phyloP scores from a whole-genome alignment of 2,329 filamentous ascomycete species.

The Trichothecium sympodiale region DNA sequence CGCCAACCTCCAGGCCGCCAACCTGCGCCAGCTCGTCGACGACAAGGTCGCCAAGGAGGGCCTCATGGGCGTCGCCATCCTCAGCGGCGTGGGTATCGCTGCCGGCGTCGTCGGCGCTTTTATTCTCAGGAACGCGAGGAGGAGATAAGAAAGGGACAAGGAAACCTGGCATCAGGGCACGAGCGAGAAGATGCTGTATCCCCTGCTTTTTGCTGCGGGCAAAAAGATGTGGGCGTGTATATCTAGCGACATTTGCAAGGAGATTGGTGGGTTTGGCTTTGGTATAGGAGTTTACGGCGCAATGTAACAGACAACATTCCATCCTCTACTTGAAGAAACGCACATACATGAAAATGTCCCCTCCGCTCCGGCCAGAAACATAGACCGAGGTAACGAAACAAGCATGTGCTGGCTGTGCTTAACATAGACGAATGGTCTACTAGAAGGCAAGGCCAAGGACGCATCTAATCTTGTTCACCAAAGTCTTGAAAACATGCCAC shows the following conservation, averaged over 20 bases:
- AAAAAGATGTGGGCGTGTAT: neutral
- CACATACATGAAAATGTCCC: conserved; percentile 1
- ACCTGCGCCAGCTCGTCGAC: conserved; percentile 79
- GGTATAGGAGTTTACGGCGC: neutral
- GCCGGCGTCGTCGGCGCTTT: conserved; percentile 89
- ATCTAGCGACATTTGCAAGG: neutral
- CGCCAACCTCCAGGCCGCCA: conserved; percentile 79
- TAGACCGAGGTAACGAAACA: no score
- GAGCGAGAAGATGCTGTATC: no score
- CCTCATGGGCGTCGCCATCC: conserved; percentile 84
- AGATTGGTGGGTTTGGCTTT: conserved; percentile 1
- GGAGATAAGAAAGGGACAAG: no score
- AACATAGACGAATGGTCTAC: no score
- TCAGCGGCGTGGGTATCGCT: conserved; percentile 83
- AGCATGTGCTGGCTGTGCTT: no score
- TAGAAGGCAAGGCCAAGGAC: no score
- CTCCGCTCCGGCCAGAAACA: no score
- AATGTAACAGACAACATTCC: neutral
- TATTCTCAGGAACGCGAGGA: conserved; percentile 65
- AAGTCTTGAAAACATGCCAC: no score
- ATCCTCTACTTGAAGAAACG: neutral
- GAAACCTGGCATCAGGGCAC: no score
- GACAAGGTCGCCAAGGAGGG: conserved; percentile 95
- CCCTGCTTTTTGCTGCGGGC: neutral
- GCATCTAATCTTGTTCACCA: no score